Evolutionary conservation across 345 rosid genomes (phyloP).

Genomic region (Gossypium sturtianum): DNA sequence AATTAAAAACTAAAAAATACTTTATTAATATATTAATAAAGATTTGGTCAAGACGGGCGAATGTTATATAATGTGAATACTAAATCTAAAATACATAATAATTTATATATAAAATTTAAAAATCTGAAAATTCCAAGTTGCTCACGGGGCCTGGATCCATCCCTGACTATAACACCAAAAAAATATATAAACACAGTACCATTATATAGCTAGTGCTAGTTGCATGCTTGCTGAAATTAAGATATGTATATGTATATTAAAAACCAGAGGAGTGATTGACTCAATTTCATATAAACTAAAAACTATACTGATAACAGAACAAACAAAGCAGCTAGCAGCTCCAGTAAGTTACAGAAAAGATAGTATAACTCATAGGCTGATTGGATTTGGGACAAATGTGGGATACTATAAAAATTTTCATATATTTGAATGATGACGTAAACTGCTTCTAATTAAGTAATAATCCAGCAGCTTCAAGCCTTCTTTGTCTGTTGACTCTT

Average conservation of each 20-base stretch:
- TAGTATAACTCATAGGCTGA: neutral
- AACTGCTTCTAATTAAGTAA: neutral
- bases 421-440: neutral
- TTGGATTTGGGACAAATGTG: neutral
- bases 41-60: no score
- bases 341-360: neutral
- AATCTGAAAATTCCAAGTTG: no score
- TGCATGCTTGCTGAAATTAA: neutral
- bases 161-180: no score
- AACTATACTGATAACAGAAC: neutral
- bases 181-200: no score
- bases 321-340: neutral
- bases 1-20: no score
- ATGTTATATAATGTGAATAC: no score
- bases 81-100: no score
- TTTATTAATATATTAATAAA: no score
- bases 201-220: neutral
- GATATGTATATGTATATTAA: no score
- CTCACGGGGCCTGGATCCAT: no score
- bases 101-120: no score
- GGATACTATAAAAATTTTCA: neutral
- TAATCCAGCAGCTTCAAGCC: conserved; percentile 38
- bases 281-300: neutral
- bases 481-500: conserved; percentile 50
- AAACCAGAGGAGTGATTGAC: no score